A percentile compares a stretch with the other conserved stretches of the same genome.
Evolutionary conservation across 2,329 filamentous ascomycete genomes (phyloP).

Genomic region (Penicillium sp.): DNA sequence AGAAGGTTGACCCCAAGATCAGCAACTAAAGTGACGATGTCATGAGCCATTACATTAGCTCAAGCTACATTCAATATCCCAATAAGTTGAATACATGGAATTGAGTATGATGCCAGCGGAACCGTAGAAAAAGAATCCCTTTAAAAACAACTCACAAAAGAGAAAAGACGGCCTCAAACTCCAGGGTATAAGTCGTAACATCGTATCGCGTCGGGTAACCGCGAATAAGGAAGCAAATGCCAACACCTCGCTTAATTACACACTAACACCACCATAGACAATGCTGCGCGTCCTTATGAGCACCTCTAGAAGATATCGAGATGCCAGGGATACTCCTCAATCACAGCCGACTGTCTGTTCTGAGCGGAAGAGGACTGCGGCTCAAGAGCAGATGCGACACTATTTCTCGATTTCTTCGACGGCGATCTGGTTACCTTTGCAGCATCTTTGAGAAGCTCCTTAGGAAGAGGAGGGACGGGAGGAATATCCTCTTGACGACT

Average conservation of each 20-base stretch:
- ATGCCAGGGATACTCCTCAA: slow-evolving; percentile 41
- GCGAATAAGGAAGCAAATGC: slow-evolving; percentile 1
- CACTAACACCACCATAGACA: background rate
- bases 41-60: background rate
- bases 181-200: slow-evolving; percentile 23
- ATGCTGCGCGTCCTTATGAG: too few species aligned
- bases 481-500: slow-evolving; percentile 32
- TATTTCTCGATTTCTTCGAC: slow-evolving; percentile 15
- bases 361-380: slow-evolving; percentile 3
- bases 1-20: background rate
- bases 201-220: slow-evolving; percentile 12
- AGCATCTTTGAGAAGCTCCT: slow-evolving; percentile 29
- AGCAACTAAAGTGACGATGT: background rate
- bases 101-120: background rate
- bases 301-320: slow-evolving; percentile 40
- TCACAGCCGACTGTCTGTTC: slow-evolving; percentile 7
- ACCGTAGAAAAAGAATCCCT: background rate
- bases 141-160: background rate
- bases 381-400: slow-evolving; percentile 4
- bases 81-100: background rate
- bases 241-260: background rate
- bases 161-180: background rate
- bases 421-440: slow-evolving; percentile 27
- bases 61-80: background rate
- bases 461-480: slow-evolving; percentile 40